These are phyloP conservation scores for Perkinsela sp. DNA, from an alignment of 208 protist species.

Conservation along the genomic window DNA sequence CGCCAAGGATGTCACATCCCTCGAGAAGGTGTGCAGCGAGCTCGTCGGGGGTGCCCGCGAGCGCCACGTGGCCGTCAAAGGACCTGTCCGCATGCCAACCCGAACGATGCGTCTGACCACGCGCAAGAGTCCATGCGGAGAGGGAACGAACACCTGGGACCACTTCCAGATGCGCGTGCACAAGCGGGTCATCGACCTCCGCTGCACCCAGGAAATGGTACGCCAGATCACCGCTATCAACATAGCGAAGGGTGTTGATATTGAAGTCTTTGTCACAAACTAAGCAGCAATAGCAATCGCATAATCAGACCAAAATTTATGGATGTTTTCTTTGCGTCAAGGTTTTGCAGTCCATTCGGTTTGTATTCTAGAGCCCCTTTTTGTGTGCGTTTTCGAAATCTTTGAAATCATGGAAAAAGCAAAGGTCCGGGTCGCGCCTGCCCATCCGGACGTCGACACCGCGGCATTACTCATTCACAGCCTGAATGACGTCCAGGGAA, in stretches of 20 bases:
- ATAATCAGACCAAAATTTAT: neutral
- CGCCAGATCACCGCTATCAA: conserved; percentile 68
- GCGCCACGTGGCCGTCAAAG: conserved; percentile 77
- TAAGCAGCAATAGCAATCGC: conserved; percentile 1
- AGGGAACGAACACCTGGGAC: conserved; percentile 98
- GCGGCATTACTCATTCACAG: neutral
- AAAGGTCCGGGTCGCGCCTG: neutral
- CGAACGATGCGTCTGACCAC: conserved; percentile 88
- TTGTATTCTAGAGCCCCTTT: neutral
- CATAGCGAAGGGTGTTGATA: conserved; percentile 51
- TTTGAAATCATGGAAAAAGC: neutral
- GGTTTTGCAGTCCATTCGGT: neutral
- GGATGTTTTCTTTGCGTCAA: neutral
- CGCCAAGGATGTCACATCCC: conserved; percentile 70
- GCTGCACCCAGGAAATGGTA: conserved; percentile 47
- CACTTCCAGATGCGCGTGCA: conserved; percentile 96
- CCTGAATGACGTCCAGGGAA: neutral
- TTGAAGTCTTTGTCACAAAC: conserved; percentile 47
- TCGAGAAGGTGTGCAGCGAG: conserved; percentile 86
- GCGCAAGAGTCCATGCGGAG: conserved; percentile 96
- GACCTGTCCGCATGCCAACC: conserved; percentile 92
- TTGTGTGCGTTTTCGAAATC: neutral
- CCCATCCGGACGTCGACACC: neutral
- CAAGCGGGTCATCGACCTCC: conserved; percentile 95
- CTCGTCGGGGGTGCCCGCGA: conserved; percentile 75